Evolutionary conservation across 192 early-diverging fungal species (phyloP), one percentile per base, ranked within the genome.

Genomic region (Dimargaris xerosporica): DNA sequence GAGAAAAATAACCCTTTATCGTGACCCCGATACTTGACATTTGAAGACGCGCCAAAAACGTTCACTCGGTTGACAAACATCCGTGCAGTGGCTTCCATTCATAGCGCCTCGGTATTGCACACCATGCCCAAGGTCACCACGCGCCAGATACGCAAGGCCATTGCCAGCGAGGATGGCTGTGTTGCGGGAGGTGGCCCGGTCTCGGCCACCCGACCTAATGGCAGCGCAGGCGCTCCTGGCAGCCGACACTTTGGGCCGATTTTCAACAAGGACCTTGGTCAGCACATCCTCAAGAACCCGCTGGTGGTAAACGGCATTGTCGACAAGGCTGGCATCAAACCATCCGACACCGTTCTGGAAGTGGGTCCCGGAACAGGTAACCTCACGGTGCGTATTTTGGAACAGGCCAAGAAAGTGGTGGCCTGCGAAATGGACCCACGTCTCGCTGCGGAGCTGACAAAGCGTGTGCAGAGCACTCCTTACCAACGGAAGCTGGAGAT

Each of bases 281-380:
- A 99, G 75, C 96, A 99, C 67, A 99, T 99, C 69, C 77, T 99
- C 45, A 96, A 94, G 71, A 99, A 99, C 75, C 96, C 96, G 44
- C 75, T 99, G 21, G 91, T 99, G 2, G 91, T 92, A 47, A 85
- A 91, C 70, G 86, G 88, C 31, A 99, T 99, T 66, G 87, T 99
- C 23, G 96, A 97, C 65, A 99, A 97, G 80, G 95, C 90, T n/a
- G 54, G 75, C 39, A 53, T 66, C 39, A 73, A 72, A 70, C 71
- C 80, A 31, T 85, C 87, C 1, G 89, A 91, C 69, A 84, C 76
- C 15, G 88, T 89, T 9, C 79, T 91, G 10, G 96, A 99, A 79
- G 86, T 99, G 46, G 96, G 96, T 70, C 96, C 96, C 2, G 96
- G 96, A 82, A 99, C 96, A 30, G 96, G 96, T 75, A 99, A 99